Conservation (phyloP, 257 asterid genomes). For the Nicotiana sylvestris region DNA sequence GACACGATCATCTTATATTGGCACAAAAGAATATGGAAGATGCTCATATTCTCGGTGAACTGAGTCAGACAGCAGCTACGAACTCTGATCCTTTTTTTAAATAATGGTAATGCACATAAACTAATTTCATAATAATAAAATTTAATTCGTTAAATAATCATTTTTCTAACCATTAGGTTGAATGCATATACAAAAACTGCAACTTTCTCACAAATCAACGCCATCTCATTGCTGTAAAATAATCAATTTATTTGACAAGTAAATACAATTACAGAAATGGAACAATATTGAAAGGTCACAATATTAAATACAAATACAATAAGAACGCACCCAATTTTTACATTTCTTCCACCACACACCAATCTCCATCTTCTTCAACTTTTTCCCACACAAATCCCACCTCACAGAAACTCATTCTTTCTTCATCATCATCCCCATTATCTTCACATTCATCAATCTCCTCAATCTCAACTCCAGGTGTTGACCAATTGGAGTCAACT, state of each 20-base stretch:
- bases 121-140: too few relatives aligned
- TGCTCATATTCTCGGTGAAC: not conserved
- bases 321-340: not conserved
- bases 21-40: not conserved
- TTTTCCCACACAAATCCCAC: constrained; percentile 36
- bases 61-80: too few relatives aligned
- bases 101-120: too few relatives aligned
- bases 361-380: constrained; percentile 55
- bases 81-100: too few relatives aligned
- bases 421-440: constrained; percentile 14
- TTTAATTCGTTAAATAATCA: too few relatives aligned
- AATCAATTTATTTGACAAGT: not conserved
- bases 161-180: not conserved
- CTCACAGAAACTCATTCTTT: constrained; percentile 31
- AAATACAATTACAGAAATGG: not conserved
- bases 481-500: not conserved
- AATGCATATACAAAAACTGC: not conserved
- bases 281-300: not conserved
- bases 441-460: constrained; percentile 2
- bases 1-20: constrained; percentile 4
- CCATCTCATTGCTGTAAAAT: not conserved
- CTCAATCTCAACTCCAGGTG: constrained; percentile 10
- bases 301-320: not conserved
- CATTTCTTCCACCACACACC: constrained; percentile 71
- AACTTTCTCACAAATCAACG: not conserved